phyloP scores from a whole-genome alignment of 495 filamentous ascomycete species.

The Parathielavia hyrcaniae region DNA sequence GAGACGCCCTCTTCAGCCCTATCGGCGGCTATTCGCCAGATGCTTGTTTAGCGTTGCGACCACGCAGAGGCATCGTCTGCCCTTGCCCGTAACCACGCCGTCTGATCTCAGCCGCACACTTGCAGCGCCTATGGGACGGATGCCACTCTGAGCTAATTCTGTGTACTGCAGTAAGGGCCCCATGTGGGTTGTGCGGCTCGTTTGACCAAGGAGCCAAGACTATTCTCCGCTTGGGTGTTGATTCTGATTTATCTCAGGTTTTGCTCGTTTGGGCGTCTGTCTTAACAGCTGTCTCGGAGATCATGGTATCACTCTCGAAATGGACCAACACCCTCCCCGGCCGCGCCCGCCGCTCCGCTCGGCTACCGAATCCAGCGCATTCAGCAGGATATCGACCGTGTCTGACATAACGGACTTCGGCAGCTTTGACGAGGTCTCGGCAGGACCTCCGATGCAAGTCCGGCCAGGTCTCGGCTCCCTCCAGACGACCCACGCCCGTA shows the following conservation, averaged over 20 bases:
- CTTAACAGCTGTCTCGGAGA: neutral
- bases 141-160: neutral
- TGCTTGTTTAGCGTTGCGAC: neutral
- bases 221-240: neutral
- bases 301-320: slow-evolving; percentile 21
- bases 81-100: neutral
- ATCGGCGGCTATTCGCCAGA: slow-evolving; percentile 12
- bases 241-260: neutral
- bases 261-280: neutral
- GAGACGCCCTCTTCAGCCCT: slow-evolving; percentile 16
- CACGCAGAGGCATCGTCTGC: neutral
- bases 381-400: slow-evolving; percentile 42
- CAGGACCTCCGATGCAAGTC: slow-evolving; percentile 23
- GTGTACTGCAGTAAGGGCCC: no score
- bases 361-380: slow-evolving; percentile 19
- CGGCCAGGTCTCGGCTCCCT: slow-evolving; percentile 42
- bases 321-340: slow-evolving; percentile 23
- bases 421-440: slow-evolving; percentile 24
- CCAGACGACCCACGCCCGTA: slow-evolving; percentile 26
- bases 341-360: slow-evolving; percentile 25
- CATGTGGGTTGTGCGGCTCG: neutral
- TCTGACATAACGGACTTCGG: slow-evolving; percentile 36
- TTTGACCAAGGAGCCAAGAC: neutral
- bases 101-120: slow-evolving; percentile 4
- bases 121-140: neutral